phyloP scores from a whole-genome alignment of 208 protist genomes.

The Crithidia sp. region DNA sequence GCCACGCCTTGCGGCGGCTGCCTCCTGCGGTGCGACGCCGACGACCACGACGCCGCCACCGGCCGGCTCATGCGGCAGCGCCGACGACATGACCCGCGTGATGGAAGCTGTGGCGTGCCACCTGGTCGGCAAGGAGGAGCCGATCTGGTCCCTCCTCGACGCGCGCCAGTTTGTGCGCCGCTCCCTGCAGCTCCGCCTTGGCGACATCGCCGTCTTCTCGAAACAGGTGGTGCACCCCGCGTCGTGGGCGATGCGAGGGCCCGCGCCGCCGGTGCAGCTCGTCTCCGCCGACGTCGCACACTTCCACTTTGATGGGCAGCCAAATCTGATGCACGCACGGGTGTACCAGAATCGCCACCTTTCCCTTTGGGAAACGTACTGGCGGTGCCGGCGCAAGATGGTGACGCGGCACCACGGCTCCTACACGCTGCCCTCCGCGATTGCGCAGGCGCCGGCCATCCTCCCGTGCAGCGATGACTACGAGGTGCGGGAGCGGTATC shows the following conservation, averaged over 20 bases:
- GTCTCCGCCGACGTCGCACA: slow-evolving; percentile 32
- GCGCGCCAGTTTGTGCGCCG: slow-evolving; percentile 65
- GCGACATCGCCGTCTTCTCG: slow-evolving; percentile 46
- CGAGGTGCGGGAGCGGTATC: slow-evolving; percentile 69
- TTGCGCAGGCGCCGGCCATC: slow-evolving; percentile 27
- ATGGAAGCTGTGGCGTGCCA: slow-evolving; percentile 63
- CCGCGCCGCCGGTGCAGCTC: slow-evolving; percentile 40
- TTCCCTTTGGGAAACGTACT: slow-evolving; percentile 68
- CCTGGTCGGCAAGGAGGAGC: slow-evolving; percentile 63
- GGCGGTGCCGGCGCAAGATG: slow-evolving; percentile 55
- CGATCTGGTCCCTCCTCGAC: slow-evolving; percentile 58
- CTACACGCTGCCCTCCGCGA: slow-evolving; percentile 41
- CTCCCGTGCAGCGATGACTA: slow-evolving; percentile 66
- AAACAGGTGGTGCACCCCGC: slow-evolving; percentile 53
- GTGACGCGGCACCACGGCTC: slow-evolving; percentile 36
- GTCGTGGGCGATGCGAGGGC: slow-evolving; percentile 45
- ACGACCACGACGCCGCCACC: slow-evolving; percentile 12
- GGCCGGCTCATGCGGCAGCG: background rate
- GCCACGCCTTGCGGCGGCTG: slow-evolving; percentile 5
- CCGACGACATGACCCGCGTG: slow-evolving; percentile 42
- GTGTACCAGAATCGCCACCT: slow-evolving; percentile 64
- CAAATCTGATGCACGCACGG: background rate
- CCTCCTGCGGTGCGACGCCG: background rate
- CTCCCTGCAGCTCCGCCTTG: slow-evolving; percentile 47
- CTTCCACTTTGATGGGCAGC: slow-evolving; percentile 19